Evolutionary conservation across 1,284 basidiomycete species (phyloP).

Genomic region (Earliella scabrosa): DNA sequence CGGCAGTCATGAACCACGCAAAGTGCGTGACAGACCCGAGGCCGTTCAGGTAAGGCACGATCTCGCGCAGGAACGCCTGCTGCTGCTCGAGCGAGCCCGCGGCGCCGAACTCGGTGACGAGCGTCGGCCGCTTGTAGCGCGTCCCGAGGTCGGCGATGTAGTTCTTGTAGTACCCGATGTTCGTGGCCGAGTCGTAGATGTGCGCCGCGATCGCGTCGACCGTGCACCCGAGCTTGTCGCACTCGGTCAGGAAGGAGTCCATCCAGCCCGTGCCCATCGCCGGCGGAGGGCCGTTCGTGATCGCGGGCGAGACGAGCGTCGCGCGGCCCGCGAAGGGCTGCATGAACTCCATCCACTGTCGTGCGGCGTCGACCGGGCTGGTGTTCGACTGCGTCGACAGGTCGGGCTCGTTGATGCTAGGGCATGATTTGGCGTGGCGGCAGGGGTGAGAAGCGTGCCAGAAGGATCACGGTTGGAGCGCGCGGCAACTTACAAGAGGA

Average conservation of each 20-base stretch:
- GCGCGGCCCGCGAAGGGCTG: constrained; percentile 38
- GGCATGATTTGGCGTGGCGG: too few species aligned
- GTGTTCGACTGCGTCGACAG: constrained; percentile 36
- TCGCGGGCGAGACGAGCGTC: constrained; percentile 38
- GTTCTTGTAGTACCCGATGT: constrained; percentile 36
- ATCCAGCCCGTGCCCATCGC: constrained; percentile 37
- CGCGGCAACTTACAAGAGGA: constrained; percentile 35
- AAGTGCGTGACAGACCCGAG: constrained; percentile 31
- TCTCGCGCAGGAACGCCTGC: constrained; percentile 32
- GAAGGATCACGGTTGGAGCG: too few species aligned
- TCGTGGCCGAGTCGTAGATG: constrained; percentile 40
- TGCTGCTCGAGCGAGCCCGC: constrained; percentile 29
- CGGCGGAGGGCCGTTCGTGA: constrained; percentile 39
- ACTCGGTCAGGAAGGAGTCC: constrained; percentile 34
- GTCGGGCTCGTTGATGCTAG: constrained; percentile 41
- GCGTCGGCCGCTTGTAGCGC: constrained; percentile 34
- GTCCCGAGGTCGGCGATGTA: constrained; percentile 35
- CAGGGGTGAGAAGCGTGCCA: background rate
- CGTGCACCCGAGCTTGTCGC: constrained; percentile 32
- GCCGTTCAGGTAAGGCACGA: constrained; percentile 37
- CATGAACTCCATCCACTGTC: constrained; percentile 36
- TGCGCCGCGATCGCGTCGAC: constrained; percentile 38
- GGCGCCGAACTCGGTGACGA: constrained; percentile 40
- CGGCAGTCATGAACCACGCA: constrained; percentile 36
- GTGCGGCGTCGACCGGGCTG: constrained; percentile 32